Base-by-base conservation (phyloP, 2,329 filamentous ascomycete genomes). In the Waltergamsia citrina region DNA sequence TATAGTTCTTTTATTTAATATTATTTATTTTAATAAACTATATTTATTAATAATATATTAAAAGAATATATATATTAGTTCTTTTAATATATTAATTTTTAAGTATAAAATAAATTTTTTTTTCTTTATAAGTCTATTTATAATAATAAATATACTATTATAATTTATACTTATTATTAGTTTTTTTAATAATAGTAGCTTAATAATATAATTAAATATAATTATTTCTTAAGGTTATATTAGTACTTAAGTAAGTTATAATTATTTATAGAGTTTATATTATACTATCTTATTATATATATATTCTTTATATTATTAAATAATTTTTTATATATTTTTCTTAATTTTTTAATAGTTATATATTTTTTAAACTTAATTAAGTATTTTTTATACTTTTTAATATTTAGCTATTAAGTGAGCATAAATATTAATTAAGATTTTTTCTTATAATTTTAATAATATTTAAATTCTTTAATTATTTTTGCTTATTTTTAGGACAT, bases 171-270 rank as follows among this genome's bases (percentile, higher is more conserved):
- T 25, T 17, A 20, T 17, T 38, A n/a, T n/a, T n/a, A n/a, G n/a
- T n/a, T n/a, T n/a, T n/a, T n/a, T n/a, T n/a, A n/a, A n/a, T n/a
- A n/a, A n/a, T n/a, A n/a, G n/a, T n/a, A n/a, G n/a, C n/a, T n/a
- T n/a, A n/a, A n/a, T n/a, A n/a, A n/a, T n/a, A 35, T 30, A 36
- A 25, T 36, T 18, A n/a, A 25, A 30, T 22, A 12, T 15, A 17
- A 43, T 38, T 24, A 25, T 40, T 15, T 40, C 34, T 14, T 18
- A 44, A 20, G 14, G 29, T 39, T 4, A 2, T 38, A 29, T 7
- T 31, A 7, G 8, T 9, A 45, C 14, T 36, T 10, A 3, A 14
- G 43, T 5, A 15, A 10, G 21, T 32, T 45, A 15, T 36, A 43
- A 5, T 32, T 33, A 9, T 25, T 30, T 29, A 27, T 44, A 42